Percentiles rank a stretch among this genome's conserved stretches.
These are phyloP conservation scores for Platanthera zijinensis DNA, from an alignment of 106 monocot species.

Conservation along the genomic window DNA sequence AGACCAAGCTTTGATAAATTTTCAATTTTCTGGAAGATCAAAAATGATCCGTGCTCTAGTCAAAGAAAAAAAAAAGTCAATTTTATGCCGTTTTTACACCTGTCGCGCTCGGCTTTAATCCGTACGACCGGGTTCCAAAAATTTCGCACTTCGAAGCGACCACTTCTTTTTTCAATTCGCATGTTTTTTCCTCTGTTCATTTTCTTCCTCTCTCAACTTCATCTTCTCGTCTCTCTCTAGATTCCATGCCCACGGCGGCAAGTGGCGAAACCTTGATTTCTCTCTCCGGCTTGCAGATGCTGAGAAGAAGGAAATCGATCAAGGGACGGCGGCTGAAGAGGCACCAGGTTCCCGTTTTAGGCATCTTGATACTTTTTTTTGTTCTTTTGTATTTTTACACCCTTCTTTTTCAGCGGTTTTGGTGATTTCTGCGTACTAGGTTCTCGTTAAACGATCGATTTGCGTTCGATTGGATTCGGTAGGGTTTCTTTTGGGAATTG, in stretches of 20 bases:
- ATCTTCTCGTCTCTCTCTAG: background rate
- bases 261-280: background rate
- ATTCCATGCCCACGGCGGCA: background rate
- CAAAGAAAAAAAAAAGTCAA: too few relatives aligned
- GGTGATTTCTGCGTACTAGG: background rate
- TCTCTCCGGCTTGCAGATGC: background rate
- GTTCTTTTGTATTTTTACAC: background rate
- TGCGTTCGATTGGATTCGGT: background rate
- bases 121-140: too few relatives aligned
- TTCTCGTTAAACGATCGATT: background rate
- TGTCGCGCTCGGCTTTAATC: too few relatives aligned
- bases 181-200: too few relatives aligned
- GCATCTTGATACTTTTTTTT: background rate
- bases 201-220: background rate
- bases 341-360: background rate
- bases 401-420: background rate
- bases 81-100: too few relatives aligned
- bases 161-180: too few relatives aligned
- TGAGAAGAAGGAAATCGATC: background rate
- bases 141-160: too few relatives aligned
- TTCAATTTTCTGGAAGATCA: too few relatives aligned
- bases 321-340: background rate
- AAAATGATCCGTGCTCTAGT: too few relatives aligned
- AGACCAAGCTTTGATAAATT: too few relatives aligned
- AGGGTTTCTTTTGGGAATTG: background rate